These are phyloP conservation scores for Ceratobasidium sp. DNA, from an alignment of 1,284 basidiomycete species.

Conservation along the genomic window DNA sequence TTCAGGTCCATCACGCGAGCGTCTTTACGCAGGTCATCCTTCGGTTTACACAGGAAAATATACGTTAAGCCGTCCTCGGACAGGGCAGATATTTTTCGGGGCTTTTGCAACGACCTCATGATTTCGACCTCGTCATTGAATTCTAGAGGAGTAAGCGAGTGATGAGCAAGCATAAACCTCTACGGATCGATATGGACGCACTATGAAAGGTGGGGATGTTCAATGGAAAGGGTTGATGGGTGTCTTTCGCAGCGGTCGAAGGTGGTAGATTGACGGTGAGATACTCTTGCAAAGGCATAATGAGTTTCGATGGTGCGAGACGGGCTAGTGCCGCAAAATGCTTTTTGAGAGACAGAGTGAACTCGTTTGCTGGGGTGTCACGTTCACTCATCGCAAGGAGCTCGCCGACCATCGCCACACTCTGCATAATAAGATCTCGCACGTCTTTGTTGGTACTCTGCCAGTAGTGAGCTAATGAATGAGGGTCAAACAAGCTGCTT, in stretches of 20 bases:
- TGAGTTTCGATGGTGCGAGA: slow-evolving; percentile 69
- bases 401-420: slow-evolving; percentile 68
- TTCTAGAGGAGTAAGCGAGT: slow-evolving; percentile 56
- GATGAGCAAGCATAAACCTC: not conserved
- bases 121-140: slow-evolving; percentile 85
- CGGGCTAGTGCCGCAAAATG: slow-evolving; percentile 68
- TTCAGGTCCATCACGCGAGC: slow-evolving; percentile 98
- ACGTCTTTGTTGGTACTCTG: slow-evolving; percentile 53
- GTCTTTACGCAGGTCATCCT: slow-evolving; percentile 97
- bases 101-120: slow-evolving; percentile 92
- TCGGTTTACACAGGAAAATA: slow-evolving; percentile 95
- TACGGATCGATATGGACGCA: slow-evolving; percentile 52
- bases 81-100: slow-evolving; percentile 87
- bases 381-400: slow-evolving; percentile 72
- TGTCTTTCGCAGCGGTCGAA: slow-evolving; percentile 65
- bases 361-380: slow-evolving; percentile 58
- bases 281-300: slow-evolving; percentile 93
- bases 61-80: slow-evolving; percentile 87
- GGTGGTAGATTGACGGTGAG: slow-evolving; percentile 88
- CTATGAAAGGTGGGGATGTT: slow-evolving; percentile 79
- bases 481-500: slow-evolving; percentile 44
- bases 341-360: slow-evolving; percentile 65
- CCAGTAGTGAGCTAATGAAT: slow-evolving; percentile 51
- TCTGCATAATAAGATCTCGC: slow-evolving; percentile 62
- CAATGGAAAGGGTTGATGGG: slow-evolving; percentile 83